A percentile compares a stretch with the other conserved stretches of the same genome.
phyloP scores from a whole-genome alignment of 2,329 filamentous ascomycete species.

The Cladosporium velox region DNA sequence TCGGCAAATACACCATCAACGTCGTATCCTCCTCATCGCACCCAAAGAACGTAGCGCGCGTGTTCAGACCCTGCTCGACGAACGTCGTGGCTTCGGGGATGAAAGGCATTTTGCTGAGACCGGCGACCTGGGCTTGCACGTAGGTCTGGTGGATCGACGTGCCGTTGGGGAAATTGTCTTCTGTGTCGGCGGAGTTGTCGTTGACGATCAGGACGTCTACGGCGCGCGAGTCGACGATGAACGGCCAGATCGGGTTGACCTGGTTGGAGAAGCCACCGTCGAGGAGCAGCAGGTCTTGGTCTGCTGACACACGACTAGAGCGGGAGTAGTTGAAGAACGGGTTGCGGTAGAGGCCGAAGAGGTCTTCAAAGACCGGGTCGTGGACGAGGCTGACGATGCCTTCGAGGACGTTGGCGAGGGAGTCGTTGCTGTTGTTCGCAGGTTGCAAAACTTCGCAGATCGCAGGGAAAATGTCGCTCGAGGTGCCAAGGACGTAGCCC shows the following conservation, averaged over 20 bases:
- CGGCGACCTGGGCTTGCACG: slow-evolving; percentile 53
- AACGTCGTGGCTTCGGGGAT: slow-evolving; percentile 60
- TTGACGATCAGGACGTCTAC: slow-evolving; percentile 66
- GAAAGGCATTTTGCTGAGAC: slow-evolving; percentile 59
- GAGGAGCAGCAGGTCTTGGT: slow-evolving; percentile 48
- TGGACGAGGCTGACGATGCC: slow-evolving; percentile 37
- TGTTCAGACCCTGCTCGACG: slow-evolving; percentile 60
- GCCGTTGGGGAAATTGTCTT: slow-evolving; percentile 61
- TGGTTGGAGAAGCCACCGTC: slow-evolving; percentile 55
- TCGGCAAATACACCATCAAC: slow-evolving; percentile 50
- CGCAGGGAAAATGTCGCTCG: slow-evolving; percentile 45
- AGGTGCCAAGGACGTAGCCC: slow-evolving; percentile 51
- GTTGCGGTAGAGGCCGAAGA: slow-evolving; percentile 61
- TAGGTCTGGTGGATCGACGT: slow-evolving; percentile 61
- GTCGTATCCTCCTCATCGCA: slow-evolving; percentile 49
- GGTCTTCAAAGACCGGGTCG: slow-evolving; percentile 36
- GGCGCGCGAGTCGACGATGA: slow-evolving; percentile 52
- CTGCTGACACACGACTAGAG: slow-evolving; percentile 44
- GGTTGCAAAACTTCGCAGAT: slow-evolving; percentile 26
- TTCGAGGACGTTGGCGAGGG: slow-evolving; percentile 31
- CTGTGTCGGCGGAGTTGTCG: slow-evolving; percentile 65
- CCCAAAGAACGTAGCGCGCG: slow-evolving; percentile 64
- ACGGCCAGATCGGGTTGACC: slow-evolving; percentile 56
- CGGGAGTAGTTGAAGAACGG: slow-evolving; percentile 56
- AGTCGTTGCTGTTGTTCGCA: slow-evolving; percentile 25